These are phyloP conservation scores for Coniochaeta sp. DNA, from an alignment of 2,329 filamentous ascomycete genomes.

Conservation along the genomic window DNA sequence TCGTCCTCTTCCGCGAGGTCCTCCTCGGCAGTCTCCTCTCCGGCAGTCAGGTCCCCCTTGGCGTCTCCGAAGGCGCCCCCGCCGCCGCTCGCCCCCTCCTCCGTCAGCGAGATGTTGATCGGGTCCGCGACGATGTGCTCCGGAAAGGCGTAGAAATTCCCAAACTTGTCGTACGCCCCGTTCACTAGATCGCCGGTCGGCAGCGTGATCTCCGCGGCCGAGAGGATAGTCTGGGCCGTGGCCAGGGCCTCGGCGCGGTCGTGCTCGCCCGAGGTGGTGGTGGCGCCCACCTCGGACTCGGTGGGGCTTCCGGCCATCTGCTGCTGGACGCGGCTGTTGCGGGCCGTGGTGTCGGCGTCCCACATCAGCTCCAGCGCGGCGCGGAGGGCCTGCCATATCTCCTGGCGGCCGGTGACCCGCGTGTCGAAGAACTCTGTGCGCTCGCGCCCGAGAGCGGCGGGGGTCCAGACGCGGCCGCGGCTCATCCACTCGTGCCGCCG, in stretches of 20 bases:
- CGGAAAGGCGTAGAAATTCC: constrained; percentile 62
- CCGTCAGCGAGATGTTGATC: constrained; percentile 36
- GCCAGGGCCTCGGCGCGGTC: constrained; percentile 36
- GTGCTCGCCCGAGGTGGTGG: constrained; percentile 14
- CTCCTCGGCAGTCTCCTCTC: constrained; percentile 10
- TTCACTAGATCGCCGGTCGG: constrained; percentile 66
- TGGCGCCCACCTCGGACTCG: constrained; percentile 13
- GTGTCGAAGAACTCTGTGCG: constrained; percentile 86
- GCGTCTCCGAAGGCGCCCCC: constrained; percentile 14
- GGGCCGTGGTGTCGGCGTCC: constrained; percentile 32
- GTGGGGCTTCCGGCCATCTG: background rate
- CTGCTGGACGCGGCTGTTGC: constrained; percentile 4
- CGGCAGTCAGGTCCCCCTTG: constrained; percentile 19
- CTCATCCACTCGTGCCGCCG: constrained; percentile 60
- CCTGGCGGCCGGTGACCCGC: constrained; percentile 65
- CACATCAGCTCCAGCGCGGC: constrained; percentile 63
- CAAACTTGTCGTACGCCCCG: constrained; percentile 64
- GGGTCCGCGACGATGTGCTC: constrained; percentile 65
- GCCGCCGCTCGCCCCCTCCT: constrained; percentile 9
- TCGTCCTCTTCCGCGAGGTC: constrained; percentile 9
- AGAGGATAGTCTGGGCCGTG: constrained; percentile 74
- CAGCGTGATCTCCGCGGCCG: constrained; percentile 68
- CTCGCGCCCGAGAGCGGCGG: constrained; percentile 60
- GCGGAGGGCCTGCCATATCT: constrained; percentile 74
- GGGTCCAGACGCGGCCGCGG: constrained; percentile 54